Evolutionary conservation across 495 filamentous ascomycete genomes (phyloP).

Genomic region (Xanthoparmelia taractica): DNA sequence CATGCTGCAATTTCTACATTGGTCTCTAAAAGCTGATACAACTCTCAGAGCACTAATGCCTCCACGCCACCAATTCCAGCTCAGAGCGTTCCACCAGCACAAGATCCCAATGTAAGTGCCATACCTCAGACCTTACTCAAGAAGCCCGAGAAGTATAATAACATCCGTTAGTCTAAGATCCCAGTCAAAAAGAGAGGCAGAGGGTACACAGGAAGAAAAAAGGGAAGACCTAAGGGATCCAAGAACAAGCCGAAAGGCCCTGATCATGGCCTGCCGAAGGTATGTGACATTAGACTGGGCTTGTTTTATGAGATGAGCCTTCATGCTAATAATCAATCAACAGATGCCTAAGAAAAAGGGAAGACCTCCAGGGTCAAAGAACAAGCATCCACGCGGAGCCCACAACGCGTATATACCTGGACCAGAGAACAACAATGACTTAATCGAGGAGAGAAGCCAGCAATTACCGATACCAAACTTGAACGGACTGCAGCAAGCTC

Average conservation of each 20-base stretch:
- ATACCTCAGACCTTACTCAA: neutral
- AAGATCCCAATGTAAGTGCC: neutral
- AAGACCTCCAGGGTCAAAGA: neutral
- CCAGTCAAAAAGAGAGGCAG: neutral
- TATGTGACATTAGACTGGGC: neutral
- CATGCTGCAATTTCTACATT: neutral
- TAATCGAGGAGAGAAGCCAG: neutral
- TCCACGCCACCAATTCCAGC: neutral
- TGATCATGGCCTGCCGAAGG: neutral
- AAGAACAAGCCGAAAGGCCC: constrained; percentile 11
- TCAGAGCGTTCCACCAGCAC: neutral
- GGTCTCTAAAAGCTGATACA: neutral
- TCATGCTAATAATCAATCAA: neutral
- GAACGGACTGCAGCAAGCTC: no score
- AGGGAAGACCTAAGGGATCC: constrained; percentile 9
- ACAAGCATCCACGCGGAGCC: neutral
- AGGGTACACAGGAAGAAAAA: neutral
- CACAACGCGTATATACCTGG: neutral
- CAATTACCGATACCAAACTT: no score
- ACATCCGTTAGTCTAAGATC: no score
- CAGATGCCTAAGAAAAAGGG: neutral
- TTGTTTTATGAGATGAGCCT: neutral
- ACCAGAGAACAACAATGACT: neutral
- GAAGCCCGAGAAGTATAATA: no score
- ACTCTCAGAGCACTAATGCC: neutral